Evolutionary conservation across 2,329 filamentous ascomycete genomes (phyloP).

Genomic region (Chaetothyriales sp.): DNA sequence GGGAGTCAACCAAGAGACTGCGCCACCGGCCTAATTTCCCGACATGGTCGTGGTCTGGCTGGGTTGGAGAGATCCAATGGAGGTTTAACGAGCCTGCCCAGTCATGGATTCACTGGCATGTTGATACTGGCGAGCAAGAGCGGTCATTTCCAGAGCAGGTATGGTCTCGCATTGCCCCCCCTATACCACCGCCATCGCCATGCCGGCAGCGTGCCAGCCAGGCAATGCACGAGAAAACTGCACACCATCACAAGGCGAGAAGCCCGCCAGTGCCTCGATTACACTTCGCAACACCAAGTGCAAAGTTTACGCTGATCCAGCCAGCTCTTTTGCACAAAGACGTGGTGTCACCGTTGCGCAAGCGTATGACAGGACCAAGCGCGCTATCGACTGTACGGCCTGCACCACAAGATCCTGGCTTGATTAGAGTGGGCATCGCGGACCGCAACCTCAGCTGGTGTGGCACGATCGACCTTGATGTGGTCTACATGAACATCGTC

Average conservation of each 20-base stretch:
- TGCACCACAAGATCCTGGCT: slow-evolving; percentile 15
- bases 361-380: slow-evolving; percentile 16
- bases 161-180: slow-evolving; percentile 10
- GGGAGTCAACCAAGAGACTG: slow-evolving; percentile 17
- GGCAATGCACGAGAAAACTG: neutral
- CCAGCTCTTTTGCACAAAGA: slow-evolving; percentile 14
- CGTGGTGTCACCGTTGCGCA: slow-evolving; percentile 16
- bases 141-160: slow-evolving; percentile 13
- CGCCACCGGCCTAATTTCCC: slow-evolving; percentile 12
- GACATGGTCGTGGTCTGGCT: slow-evolving; percentile 17
- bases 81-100: slow-evolving; percentile 13
- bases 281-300: slow-evolving; percentile 14
- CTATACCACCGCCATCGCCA: slow-evolving; percentile 6
- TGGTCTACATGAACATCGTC: slow-evolving; percentile 7
- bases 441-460: slow-evolving; percentile 15
- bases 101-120: slow-evolving; percentile 18
- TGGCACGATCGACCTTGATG: slow-evolving; percentile 17
- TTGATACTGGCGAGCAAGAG: slow-evolving; percentile 1
- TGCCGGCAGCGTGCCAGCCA: neutral
- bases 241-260: neutral
- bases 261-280: slow-evolving; percentile 9
- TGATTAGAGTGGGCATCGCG: slow-evolving; percentile 15
- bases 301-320: slow-evolving; percentile 11
- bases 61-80: slow-evolving; percentile 18
- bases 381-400: slow-evolving; percentile 16